Evolutionary conservation across 106 monocot species (phyloP).

Genomic region (Dendrobium nobile): DNA sequence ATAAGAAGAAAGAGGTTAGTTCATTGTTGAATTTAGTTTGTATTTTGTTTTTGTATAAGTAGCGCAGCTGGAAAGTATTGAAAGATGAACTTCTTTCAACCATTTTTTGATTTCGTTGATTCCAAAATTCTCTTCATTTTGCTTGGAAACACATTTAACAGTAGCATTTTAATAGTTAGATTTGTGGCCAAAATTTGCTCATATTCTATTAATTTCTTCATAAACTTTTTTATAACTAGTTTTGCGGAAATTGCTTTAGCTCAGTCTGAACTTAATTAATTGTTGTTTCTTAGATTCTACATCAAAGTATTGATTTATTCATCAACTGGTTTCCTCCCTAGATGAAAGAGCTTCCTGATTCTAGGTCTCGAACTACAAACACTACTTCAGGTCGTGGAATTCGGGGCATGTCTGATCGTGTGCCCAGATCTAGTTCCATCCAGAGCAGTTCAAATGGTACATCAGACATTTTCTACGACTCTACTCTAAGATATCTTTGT

Average conservation of each 20-base stretch:
- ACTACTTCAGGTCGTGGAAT: constrained; percentile 34
- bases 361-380: constrained; percentile 37
- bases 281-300: not conserved
- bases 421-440: constrained; percentile 19
- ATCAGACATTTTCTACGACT: not conserved
- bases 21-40: not conserved
- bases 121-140: not conserved
- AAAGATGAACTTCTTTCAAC: not conserved
- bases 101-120: not conserved
- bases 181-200: not conserved
- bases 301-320: not conserved
- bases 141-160: not conserved
- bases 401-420: constrained; percentile 42
- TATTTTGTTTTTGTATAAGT: not conserved
- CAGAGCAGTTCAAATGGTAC: constrained; percentile 39
- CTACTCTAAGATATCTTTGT: not conserved
- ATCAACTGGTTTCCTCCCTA: constrained; percentile 19
- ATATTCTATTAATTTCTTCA: not conserved
- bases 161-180: not conserved
- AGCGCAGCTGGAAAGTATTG: not conserved
- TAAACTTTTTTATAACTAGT: not conserved
- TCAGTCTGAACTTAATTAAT: not conserved
- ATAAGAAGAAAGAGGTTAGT: constrained; percentile 97
- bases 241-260: not conserved
- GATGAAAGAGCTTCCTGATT: constrained; percentile 53